Evolutionary conservation across 2,329 filamentous ascomycete species (phyloP).

Genomic region (Alternaria angustiovoidea): DNA sequence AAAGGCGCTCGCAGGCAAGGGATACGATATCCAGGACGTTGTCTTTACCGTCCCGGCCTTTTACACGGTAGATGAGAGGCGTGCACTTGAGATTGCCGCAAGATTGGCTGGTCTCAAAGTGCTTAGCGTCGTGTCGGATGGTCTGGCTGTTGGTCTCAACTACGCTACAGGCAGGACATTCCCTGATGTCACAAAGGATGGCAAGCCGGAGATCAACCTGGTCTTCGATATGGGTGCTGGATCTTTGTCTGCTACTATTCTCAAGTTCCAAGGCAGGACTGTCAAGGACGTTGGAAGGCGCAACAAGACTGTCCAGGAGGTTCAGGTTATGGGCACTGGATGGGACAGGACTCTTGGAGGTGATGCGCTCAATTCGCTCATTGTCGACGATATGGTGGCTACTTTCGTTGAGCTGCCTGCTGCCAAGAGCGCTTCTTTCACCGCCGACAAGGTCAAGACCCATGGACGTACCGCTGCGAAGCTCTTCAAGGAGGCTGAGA

Average conservation of each 20-base stretch:
- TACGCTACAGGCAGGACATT: constrained; percentile 94
- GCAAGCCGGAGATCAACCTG: constrained; percentile 88
- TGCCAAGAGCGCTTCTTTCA: constrained; percentile 71
- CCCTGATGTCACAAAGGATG: constrained; percentile 80
- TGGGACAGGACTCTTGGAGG: constrained; percentile 93
- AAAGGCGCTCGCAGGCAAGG: constrained; percentile 80
- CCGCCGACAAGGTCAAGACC: constrained; percentile 68
- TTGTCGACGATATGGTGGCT: constrained; percentile 86
- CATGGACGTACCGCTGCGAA: constrained; percentile 89
- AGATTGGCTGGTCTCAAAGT: constrained; percentile 88
- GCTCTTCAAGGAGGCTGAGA: constrained; percentile 91
- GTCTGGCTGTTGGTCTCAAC: constrained; percentile 90
- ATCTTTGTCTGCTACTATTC: constrained; percentile 86
- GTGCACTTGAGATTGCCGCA: constrained; percentile 83
- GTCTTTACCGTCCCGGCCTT: constrained; percentile 92
- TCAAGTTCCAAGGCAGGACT: constrained; percentile 86
- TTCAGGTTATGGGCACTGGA: constrained; percentile 84
- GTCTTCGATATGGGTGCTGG: constrained; percentile 98
- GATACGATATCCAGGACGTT: constrained; percentile 75
- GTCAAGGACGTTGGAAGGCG: constrained; percentile 92
- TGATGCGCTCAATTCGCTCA: constrained; percentile 85
- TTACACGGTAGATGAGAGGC: constrained; percentile 89
- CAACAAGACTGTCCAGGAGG: constrained; percentile 97
- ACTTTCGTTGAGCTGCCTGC: constrained; percentile 74
- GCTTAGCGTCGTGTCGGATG: constrained; percentile 85